A percentile compares a stretch with the other conserved stretches of the same genome.
Evolutionary conservation across 805 yeast genomes (phyloP).

Genomic region (Teunomyces tritomae): DNA sequence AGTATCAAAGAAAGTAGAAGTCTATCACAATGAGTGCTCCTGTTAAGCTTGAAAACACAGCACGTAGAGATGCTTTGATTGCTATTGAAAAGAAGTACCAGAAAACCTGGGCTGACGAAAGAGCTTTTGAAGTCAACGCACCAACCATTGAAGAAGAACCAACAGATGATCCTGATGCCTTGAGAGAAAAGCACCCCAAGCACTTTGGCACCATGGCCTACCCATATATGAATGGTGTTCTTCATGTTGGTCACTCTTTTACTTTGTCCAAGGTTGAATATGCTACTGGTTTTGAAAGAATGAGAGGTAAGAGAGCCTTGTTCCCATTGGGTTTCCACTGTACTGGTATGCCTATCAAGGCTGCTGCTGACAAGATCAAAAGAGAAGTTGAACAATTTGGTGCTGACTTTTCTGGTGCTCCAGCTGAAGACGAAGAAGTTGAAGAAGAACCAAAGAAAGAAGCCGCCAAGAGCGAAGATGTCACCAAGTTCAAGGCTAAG

Average conservation of each 20-base stretch:
- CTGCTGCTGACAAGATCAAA: constrained; percentile 91
- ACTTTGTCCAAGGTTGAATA: constrained; percentile 93
- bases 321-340: constrained; percentile 98
- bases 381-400: constrained; percentile 94
- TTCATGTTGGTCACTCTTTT: constrained; percentile 97
- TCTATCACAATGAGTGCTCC: constrained; percentile 35
- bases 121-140: constrained; percentile 83
- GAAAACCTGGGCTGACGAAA: constrained; percentile 81
- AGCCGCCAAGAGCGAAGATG: constrained; percentile 58
- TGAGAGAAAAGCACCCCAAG: constrained; percentile 80
- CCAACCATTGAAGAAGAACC: constrained; percentile 67
- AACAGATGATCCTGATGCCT: constrained; percentile 53
- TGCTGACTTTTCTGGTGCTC: constrained; percentile 65
- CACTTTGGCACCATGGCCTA: constrained; percentile 93
- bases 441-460: constrained; percentile 23
- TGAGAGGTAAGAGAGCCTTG: constrained; percentile 87
- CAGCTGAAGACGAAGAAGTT: constrained; percentile 61
- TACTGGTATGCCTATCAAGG: constrained; percentile 97
- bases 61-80: constrained; percentile 91
- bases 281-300: constrained; percentile 89
- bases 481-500: constrained; percentile 87
- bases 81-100: constrained; percentile 88
- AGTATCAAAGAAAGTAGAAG: neutral
- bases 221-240: constrained; percentile 98
- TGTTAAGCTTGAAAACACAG: constrained; percentile 58